Evolutionary conservation across 805 yeast species (phyloP).

Genomic region (Ogataea zsoltii): DNA sequence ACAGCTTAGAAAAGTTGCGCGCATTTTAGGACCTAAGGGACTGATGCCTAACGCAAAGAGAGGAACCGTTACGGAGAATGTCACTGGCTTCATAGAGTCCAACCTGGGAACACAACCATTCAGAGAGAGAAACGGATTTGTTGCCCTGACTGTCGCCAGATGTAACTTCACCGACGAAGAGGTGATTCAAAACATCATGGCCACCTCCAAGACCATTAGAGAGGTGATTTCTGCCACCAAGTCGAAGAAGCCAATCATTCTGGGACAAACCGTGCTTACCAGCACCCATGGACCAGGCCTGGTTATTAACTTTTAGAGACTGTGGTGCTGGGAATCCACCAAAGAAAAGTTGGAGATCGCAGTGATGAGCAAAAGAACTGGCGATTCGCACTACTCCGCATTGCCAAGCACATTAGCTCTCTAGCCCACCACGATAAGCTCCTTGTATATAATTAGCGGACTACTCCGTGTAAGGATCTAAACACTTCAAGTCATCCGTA

Average conservation of each 20-base stretch:
- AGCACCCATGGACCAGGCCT: constrained; percentile 82
- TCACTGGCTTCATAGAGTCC: constrained; percentile 50
- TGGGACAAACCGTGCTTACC: constrained; percentile 69
- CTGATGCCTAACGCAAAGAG: constrained; percentile 84
- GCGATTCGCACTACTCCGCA: too few relatives aligned
- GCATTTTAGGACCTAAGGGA: constrained; percentile 83
- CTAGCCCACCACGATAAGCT: neutral
- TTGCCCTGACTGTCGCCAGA: constrained; percentile 73
- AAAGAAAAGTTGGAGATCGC: too few relatives aligned
- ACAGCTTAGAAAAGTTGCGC: constrained; percentile 68
- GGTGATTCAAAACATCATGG: constrained; percentile 66
- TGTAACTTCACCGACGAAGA: constrained; percentile 78
- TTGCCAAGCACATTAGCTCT: neutral
- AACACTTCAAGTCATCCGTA: too few relatives aligned
- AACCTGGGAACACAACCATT: constrained; percentile 72
- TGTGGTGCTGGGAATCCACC: neutral
- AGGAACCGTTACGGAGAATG: constrained; percentile 79
- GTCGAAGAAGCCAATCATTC: constrained; percentile 62
- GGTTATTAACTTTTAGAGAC: constrained; percentile 51
- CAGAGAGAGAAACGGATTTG: constrained; percentile 65
- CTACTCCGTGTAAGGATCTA: neutral
- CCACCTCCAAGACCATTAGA: constrained; percentile 62
- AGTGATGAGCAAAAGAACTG: too few relatives aligned
- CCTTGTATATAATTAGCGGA: constrained; percentile 1
- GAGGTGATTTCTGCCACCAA: constrained; percentile 55